Base-by-base conservation (phyloP, 225 moss, liverwort and hornwort species). In the Polytrichum formosum region DNA sequence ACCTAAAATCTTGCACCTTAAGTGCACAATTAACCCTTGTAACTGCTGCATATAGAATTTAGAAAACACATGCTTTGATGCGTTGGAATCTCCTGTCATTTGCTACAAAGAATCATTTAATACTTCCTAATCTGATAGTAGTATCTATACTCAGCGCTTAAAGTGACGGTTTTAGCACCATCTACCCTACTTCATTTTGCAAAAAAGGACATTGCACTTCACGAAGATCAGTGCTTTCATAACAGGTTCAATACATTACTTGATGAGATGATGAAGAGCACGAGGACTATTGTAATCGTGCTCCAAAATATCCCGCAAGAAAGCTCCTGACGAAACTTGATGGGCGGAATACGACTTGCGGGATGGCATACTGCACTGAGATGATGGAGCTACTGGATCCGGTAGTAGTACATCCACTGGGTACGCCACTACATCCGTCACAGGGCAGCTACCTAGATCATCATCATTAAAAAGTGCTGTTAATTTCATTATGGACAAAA, bases 271-370 rank as follows among this genome's bases (percentile, higher is more conserved):
- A 25, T 90, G 63, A 59, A 98, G 84, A 69, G 80, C 77, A 63
- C 35, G 20, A 30, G 84, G 82, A 70, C 75, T 84, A 72, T 82
- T 84, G 27, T 73, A 28, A 76, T 98, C 98, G 67, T 84, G 64
- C 46, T 98, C 90, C 72, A 64, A 35, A 67, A 91, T 84, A 60
- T 94, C 98, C 23, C 82, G 85, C 69, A 94, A 80, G 75, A 98
- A 91, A 67, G 81, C 80, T 69, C 98, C 98, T 33, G 84, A 87
- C 17, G 91, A 81, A 65, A 90, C 53, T 67, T 94, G 78, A 59
- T 83, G 84, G 25, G 92, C 92, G 35, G 87, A 82, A 78, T 94
- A 98, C 26, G 94, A 82, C 76, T 82, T 87, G 63, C 85, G 85
- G 63, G 82, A 84, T 29, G 91, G 83, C 81, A 85, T 76, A 69